Conservation (phyloP, 768 basidiomycete genomes). For the Amanita subjunquillea region DNA sequence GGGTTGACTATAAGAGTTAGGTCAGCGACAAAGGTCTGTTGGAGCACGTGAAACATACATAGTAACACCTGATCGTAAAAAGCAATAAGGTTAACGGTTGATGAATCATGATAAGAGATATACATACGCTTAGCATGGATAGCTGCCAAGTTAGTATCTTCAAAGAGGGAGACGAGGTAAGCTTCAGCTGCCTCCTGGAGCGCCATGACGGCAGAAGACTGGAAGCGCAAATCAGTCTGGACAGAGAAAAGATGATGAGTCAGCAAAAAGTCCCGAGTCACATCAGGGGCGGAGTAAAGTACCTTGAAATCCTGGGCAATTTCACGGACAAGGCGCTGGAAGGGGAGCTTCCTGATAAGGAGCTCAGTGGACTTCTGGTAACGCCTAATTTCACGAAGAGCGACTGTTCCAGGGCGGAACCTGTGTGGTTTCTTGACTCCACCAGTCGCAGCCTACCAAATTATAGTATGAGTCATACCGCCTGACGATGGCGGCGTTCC, state of each 20-base stretch:
- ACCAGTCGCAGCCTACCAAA: slow-evolving; percentile 65
- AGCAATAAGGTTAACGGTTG: background rate
- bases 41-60: slow-evolving; percentile 30
- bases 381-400: slow-evolving; percentile 95
- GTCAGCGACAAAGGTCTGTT: slow-evolving; percentile 10
- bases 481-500: slow-evolving; percentile 12
- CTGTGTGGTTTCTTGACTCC: slow-evolving; percentile 99
- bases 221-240: slow-evolving; percentile 88
- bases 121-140: slow-evolving; percentile 74
- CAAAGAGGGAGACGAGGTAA: slow-evolving; percentile 79
- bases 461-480: slow-evolving; percentile 6
- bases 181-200: slow-evolving; percentile 90
- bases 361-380: slow-evolving; percentile 92
- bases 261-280: slow-evolving; percentile 4
- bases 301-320: slow-evolving; percentile 97
- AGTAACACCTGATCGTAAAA: slow-evolving; percentile 32
- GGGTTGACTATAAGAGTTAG: slow-evolving; percentile 46
- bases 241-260: slow-evolving; percentile 6
- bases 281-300: slow-evolving; percentile 9
- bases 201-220: slow-evolving; percentile 90
- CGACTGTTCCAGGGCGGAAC: slow-evolving; percentile 96
- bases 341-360: slow-evolving; percentile 97
- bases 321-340: slow-evolving; percentile 96
- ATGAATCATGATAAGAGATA: background rate
- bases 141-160: slow-evolving; percentile 86